A percentile compares a stretch with the other conserved stretches of the same genome.
Conservation (phyloP, 192 early-diverging fungal genomes). For the Powellomyces hirtus region DNA sequence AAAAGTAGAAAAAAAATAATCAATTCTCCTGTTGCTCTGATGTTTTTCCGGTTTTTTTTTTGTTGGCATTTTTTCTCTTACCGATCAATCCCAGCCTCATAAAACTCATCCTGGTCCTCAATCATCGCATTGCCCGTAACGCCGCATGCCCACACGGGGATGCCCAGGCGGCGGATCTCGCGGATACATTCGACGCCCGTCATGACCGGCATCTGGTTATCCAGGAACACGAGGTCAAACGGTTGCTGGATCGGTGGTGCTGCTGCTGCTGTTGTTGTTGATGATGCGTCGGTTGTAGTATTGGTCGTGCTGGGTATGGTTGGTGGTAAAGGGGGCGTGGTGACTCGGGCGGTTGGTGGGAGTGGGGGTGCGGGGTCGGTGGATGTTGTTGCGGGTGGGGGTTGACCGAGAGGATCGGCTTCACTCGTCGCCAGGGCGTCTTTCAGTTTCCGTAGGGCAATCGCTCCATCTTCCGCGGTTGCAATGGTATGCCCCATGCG, state of each 20-base stretch:
- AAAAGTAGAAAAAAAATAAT: neutral
- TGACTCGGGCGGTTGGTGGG: too few relatives aligned
- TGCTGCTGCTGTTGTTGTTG: too few relatives aligned
- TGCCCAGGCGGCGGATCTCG: slow-evolving; percentile 1
- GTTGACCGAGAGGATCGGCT: too few relatives aligned
- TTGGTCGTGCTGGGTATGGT: too few relatives aligned
- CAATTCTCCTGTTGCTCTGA: neutral
- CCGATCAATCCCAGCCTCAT: slow-evolving; percentile 26
- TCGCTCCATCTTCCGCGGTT: slow-evolving; percentile 21
- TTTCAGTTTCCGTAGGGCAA: slow-evolving; percentile 11
- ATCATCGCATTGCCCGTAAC: slow-evolving; percentile 25
- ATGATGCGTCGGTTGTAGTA: too few relatives aligned
- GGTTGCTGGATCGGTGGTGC: neutral
- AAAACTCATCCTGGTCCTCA: slow-evolving; percentile 26
- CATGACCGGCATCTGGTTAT: slow-evolving; percentile 29
- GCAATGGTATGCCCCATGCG: slow-evolving; percentile 18
- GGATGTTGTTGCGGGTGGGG: too few relatives aligned
- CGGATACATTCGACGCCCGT: slow-evolving; percentile 25
- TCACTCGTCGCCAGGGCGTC: too few relatives aligned
- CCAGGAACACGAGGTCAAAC: slow-evolving; percentile 20
- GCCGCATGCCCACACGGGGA: slow-evolving; percentile 21
- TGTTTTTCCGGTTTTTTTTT: neutral
- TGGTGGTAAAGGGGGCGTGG: too few relatives aligned
- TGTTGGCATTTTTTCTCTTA: neutral
- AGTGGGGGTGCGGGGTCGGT: too few relatives aligned